A percentile compares a stretch with the other conserved stretches of the same genome.
phyloP scores from a whole-genome alignment of 1,139 yeast genomes.

The Yamadazyma sp. region DNA sequence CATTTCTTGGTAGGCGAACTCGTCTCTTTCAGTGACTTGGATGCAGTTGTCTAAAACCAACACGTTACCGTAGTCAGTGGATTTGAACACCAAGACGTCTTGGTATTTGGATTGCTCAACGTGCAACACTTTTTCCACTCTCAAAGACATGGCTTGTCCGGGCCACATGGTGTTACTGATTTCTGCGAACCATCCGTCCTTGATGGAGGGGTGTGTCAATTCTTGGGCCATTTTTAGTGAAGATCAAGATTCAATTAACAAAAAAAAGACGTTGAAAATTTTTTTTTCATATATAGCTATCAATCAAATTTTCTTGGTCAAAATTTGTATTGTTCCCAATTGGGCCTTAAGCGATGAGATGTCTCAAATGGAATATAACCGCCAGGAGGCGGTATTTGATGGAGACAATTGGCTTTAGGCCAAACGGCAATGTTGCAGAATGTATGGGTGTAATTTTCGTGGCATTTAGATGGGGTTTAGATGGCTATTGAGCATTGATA shows the following conservation, averaged over 20 bases:
- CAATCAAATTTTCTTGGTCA: too few relatives aligned
- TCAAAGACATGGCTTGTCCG: slow-evolving; percentile 88
- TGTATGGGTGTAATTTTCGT: too few relatives aligned
- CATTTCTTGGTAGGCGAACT: slow-evolving; percentile 94
- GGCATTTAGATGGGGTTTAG: too few relatives aligned
- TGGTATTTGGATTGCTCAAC: slow-evolving; percentile 83
- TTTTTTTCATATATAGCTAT: slow-evolving; percentile 5
- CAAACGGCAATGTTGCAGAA: too few relatives aligned
- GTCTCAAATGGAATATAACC: too few relatives aligned
- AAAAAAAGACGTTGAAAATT: slow-evolving; percentile 2
- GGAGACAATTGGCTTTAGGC: too few relatives aligned
- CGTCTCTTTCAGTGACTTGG: slow-evolving; percentile 93
- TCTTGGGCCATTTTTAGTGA: slow-evolving; percentile 28
- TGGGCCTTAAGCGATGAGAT: background rate
- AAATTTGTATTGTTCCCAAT: slow-evolving; percentile 3
- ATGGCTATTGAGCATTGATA: too few relatives aligned
- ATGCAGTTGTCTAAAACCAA: slow-evolving; percentile 87
- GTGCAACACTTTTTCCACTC: slow-evolving; percentile 79
- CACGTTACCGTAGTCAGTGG: slow-evolving; percentile 87
- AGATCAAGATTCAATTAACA: background rate
- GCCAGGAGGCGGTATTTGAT: background rate
- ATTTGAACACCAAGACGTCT: slow-evolving; percentile 84
- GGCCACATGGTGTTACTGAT: slow-evolving; percentile 90
- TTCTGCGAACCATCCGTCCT: slow-evolving; percentile 92
- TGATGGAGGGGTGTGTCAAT: slow-evolving; percentile 66